Evolutionary conservation across 257 asterid genomes (phyloP).

Genomic region (Plectranthus barbatus): DNA sequence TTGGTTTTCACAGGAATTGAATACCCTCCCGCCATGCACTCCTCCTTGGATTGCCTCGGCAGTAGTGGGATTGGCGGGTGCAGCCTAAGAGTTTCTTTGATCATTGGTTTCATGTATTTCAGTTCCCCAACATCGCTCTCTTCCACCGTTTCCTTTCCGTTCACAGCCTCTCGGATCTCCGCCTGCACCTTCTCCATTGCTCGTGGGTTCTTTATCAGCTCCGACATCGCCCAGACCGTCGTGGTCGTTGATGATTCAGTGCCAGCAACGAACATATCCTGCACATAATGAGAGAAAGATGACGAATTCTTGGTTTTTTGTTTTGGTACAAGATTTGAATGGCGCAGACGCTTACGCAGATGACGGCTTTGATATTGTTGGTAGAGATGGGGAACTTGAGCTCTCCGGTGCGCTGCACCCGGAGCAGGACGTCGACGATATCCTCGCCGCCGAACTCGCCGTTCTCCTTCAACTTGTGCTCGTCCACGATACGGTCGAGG

Average conservation of each 20-base stretch:
- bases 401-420: constrained; percentile 16
- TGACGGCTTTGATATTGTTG: constrained; percentile 24
- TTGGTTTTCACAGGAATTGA: constrained; percentile 17
- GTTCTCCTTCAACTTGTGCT: constrained; percentile 17
- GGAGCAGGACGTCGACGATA: constrained; percentile 22
- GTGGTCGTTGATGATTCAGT: constrained; percentile 19
- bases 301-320: neutral
- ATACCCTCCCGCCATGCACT: constrained; percentile 17
- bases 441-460: constrained; percentile 24
- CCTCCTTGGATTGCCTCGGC: constrained; percentile 22
- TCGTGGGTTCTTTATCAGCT: constrained; percentile 22
- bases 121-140: constrained; percentile 2
- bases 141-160: constrained; percentile 11
- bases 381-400: constrained; percentile 20
- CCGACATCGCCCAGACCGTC: constrained; percentile 33
- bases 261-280: constrained; percentile 33
- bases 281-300: neutral
- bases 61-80: constrained; percentile 30
- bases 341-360: constrained; percentile 15
- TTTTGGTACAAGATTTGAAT: too few relatives aligned
- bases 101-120: constrained; percentile 14
- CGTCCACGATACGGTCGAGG: constrained; percentile 21
- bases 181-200: constrained; percentile 20
- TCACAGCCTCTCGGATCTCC: constrained; percentile 14
- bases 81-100: constrained; percentile 28